Evolutionary conservation across 495 filamentous ascomycete genomes (phyloP), one percentile per base, ranked within the genome.

Genomic region (Aspergillus diversus): DNA sequence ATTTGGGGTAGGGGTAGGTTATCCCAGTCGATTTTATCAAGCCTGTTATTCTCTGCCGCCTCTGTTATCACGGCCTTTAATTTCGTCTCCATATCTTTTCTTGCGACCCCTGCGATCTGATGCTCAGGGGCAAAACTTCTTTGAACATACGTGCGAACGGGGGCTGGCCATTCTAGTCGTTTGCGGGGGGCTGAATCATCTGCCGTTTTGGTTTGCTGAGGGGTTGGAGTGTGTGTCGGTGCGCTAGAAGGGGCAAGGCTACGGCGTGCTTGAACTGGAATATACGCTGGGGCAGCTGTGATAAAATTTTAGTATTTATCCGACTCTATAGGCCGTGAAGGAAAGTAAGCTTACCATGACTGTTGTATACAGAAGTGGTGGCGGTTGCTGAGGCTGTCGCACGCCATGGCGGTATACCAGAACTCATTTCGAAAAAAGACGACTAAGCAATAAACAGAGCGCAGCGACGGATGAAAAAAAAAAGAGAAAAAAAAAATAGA

Each of bases 61-160:
- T 86, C 79, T 54, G 89, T 89, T 68, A 99, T 98, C 68, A 92
- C 87, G 27, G 89, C 73, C 76, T 94, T 97, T 56, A 98, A 78
- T 68, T 92, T 96, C 58, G 80, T 78, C 70, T 97, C 89, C 83
- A 97, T 91, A 34, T 95, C 92, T 42, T 79, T 66, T 59, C 80
- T 80, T 53, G 74, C 72, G 31, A 97, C 86, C 54, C 85, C 84
- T n/a, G 83, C 63, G 57, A 92, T 81, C 17, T 84, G 76, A 66
- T 92, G 88, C 48, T 87, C 86, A 7, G 86, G 82, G 9, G 87
- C 89, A 73, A 97, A 96, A 17, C 90, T 88, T 55, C 93, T 86
- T 69, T 92, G 89, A 13, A 96, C 93, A 69, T 96, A 97, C 53
- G 79, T 72, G 51, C 92, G 90, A 48, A 97, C 90, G 5, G 85